Evolutionary conservation across 1,284 basidiomycete species (phyloP), one percentile per base, ranked within the genome.

Genomic region (Cutaneotrichosporon mucoides): DNA sequence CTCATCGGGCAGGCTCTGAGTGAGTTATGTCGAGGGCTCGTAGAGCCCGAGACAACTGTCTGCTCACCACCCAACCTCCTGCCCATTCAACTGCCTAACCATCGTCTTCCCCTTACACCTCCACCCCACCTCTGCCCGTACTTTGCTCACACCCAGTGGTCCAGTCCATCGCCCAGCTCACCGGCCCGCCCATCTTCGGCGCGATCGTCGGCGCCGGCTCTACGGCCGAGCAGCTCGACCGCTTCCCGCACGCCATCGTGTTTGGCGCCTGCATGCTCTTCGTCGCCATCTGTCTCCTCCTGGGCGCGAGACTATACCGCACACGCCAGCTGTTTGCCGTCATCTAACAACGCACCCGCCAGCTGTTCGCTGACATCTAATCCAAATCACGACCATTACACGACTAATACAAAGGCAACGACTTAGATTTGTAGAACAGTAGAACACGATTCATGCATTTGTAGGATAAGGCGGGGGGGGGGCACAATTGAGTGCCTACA

Each of bases 1-100:
- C 64, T 71, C 43, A 70, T 75, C 42, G 74, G 74, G 4, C 71
- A 73, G 55, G 68, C 66, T 15, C 57, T 72, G 44, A 68, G 73
- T 75, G 44, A 61, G 72, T 69, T 9, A 3, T 2, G 24, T 24
- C 24, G 3, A 24, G 24, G 24, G 24, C 24, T 24, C 24, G n/a
- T n/a, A n/a, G n/a, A n/a, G n/a, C n/a, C n/a, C n/a, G n/a, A n/a
- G n/a, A n/a, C n/a, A n/a, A n/a, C n/a, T n/a, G n/a, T n/a, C n/a
- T n/a, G n/a, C n/a, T n/a, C n/a, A n/a, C n/a, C n/a, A n/a, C n/a
- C n/a, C n/a, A n/a, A n/a, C n/a, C n/a, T n/a, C n/a, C n/a, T n/a
- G n/a, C n/a, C n/a, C n/a, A n/a, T n/a, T n/a, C n/a, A n/a, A n/a
- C n/a, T n/a, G n/a, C n/a, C n/a, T n/a, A n/a, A n/a, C n/a, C n/a